Evolutionary conservation across 257 asterid genomes (phyloP).

Genomic region (Anisodus tanguticus): DNA sequence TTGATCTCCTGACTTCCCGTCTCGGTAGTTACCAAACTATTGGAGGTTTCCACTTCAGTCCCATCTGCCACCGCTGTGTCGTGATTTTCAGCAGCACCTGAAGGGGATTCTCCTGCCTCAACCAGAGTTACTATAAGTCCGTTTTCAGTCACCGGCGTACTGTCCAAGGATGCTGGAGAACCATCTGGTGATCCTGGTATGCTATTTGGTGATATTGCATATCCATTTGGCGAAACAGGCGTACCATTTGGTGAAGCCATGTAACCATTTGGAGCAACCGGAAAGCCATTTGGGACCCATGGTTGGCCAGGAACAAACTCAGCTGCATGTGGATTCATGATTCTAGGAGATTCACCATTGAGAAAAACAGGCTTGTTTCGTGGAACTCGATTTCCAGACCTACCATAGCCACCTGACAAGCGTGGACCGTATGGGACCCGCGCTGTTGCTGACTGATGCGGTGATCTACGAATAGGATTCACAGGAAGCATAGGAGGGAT

Average conservation of each 20-base stretch:
- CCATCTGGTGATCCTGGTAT: conserved; percentile 39
- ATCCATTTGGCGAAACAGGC: conserved; percentile 42
- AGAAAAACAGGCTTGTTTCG: conserved; percentile 63
- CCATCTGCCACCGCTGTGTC: conserved; percentile 38
- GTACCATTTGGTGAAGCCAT: conserved; percentile 54
- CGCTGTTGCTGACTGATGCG: conserved; percentile 77
- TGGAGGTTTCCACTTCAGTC: conserved; percentile 31
- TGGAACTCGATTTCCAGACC: conserved; percentile 66
- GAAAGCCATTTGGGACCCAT: conserved; percentile 72
- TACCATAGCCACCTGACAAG: conserved; percentile 67
- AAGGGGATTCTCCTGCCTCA: conserved; percentile 52
- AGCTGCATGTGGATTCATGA: conserved; percentile 85
- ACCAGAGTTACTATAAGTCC: conserved; percentile 43
- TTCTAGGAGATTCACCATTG: conserved; percentile 54
- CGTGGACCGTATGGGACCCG: conserved; percentile 85
- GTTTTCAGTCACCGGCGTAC: conserved; percentile 40
- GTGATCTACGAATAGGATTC: conserved; percentile 71
- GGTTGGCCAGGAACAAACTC: conserved; percentile 77
- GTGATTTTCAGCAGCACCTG: conserved; percentile 40
- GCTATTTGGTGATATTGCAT: conserved; percentile 23
- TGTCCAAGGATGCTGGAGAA: neutral
- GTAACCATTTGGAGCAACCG: conserved; percentile 67
- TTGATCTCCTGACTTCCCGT: conserved; percentile 31
- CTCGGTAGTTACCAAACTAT: neutral
- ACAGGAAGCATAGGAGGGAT: conserved; percentile 61